Evolutionary conservation across 2,329 filamentous ascomycete genomes (phyloP).

Genomic region (Microcyclospora tardicrescens): DNA sequence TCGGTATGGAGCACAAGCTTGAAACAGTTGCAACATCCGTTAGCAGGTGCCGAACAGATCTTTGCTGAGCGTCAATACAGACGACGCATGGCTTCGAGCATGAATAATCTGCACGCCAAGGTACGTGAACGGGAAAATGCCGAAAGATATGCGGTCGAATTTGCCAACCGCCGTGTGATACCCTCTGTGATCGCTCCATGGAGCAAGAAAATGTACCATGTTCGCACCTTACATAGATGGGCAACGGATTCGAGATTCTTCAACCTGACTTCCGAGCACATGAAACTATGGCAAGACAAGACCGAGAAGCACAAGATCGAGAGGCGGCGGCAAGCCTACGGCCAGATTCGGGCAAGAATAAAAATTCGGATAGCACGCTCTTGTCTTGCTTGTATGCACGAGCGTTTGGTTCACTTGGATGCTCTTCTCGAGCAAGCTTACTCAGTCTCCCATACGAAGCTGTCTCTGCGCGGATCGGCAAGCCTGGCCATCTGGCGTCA

Average conservation of each 20-base stretch:
- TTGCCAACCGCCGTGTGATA: slow-evolving; percentile 29
- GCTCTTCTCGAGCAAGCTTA: slow-evolving; percentile 29
- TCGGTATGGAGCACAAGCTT: slow-evolving; percentile 6
- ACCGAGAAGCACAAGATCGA: slow-evolving; percentile 38
- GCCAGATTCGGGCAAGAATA: slow-evolving; percentile 37
- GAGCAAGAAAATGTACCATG: slow-evolving; percentile 27
- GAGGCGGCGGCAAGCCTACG: slow-evolving; percentile 44
- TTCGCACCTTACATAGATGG: slow-evolving; percentile 38
- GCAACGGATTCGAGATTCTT: slow-evolving; percentile 45
- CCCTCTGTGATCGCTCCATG: slow-evolving; percentile 25
- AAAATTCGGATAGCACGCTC: slow-evolving; percentile 42
- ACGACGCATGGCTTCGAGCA: slow-evolving; percentile 14
- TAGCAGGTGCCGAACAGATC: slow-evolving; percentile 8
- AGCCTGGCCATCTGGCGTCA: slow-evolving; percentile 27
- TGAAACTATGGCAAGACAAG: slow-evolving; percentile 40
- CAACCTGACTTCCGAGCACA: slow-evolving; percentile 35
- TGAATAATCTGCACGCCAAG: slow-evolving; percentile 17
- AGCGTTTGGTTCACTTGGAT: slow-evolving; percentile 19
- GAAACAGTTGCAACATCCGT: slow-evolving; percentile 5
- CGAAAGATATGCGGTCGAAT: slow-evolving; percentile 27
- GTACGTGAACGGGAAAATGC: slow-evolving; percentile 21
- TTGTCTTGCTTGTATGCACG: slow-evolving; percentile 28
- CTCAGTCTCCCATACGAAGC: slow-evolving; percentile 22
- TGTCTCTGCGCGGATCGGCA: slow-evolving; percentile 18
- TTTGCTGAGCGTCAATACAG: slow-evolving; percentile 17